Base-by-base conservation (phyloP, 306 rosid genomes). In the Pterocarpus santalinus region DNA sequence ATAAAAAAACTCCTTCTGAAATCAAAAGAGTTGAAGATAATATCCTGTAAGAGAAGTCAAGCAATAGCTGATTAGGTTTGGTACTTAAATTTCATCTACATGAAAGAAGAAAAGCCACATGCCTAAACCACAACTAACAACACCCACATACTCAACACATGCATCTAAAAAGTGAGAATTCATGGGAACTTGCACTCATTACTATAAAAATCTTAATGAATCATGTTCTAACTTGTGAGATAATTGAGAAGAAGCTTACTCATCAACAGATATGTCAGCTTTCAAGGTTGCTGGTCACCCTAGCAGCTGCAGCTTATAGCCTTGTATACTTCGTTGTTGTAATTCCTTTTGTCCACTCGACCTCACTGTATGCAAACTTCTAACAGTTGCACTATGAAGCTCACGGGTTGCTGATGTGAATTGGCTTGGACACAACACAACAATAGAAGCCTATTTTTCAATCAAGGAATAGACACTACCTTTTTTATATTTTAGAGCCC, bases 331-430 rank as follows among this genome's bases (percentile, higher is more conserved):
- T 67, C 49, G 78, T 88, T 86, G 85, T 72, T 62, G 63, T 65
- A 4, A 69, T 71, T 35, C 65, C 78, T 67, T 61, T 76, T 77
- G 67, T 62, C 43, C 39, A 68, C 76, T 78, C 53, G 17, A 81
- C 61, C 91, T 58, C 36, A 60, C 77, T 70, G 64, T 77, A 79
- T 76, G 63, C 38, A 76, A 82, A 69, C 81, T 75, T 69, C 65
- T 57, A 87, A 83, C 58, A 78, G 76, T 85, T 44, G 80, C 76
- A 72, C 60, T 75, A 53, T 80, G 65, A 81, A 61, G 85, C 56
- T 84, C 91, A 89, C 85, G 81, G 85, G 81, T 67, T 62, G 61
- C 43, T 33, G 81, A 85, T 83, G 86, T 90, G 91, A 90, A 84
- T 30, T 46, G 84, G 89, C 63, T 65, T 61, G 60, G 79, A 68